phyloP scores from a whole-genome alignment of 352 stramenopile genomes.

The Thalassiosira exigua region DNA sequence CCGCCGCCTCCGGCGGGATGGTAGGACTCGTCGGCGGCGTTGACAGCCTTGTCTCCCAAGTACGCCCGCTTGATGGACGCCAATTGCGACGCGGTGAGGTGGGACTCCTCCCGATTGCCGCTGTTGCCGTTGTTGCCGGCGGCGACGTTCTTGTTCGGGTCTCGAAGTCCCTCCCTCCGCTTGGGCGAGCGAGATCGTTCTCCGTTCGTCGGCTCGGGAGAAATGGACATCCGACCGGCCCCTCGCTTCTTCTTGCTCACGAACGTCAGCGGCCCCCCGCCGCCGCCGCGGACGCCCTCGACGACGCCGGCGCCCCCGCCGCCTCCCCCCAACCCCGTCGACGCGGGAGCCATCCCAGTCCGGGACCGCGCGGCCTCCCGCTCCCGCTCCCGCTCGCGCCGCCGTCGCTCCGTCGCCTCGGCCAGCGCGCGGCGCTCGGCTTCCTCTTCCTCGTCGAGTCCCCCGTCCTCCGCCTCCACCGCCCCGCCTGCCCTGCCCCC shows the following conservation, averaged over 20 bases:
- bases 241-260: constrained; percentile 93
- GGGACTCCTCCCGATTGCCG: constrained; percentile 38
- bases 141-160: constrained; percentile 10
- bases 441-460: constrained; percentile 32
- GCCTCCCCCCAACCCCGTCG: no score
- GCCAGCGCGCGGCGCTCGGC: constrained; percentile 33
- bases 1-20: not conserved
- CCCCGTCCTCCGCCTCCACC: no score
- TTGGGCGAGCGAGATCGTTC: not conserved
- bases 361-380: constrained; percentile 62
- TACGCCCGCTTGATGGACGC: constrained; percentile 69
- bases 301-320: constrained; percentile 1
- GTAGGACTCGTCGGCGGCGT: constrained; percentile 9
- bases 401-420: constrained; percentile 79
- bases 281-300: constrained; percentile 60
- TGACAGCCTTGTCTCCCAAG: constrained; percentile 62
- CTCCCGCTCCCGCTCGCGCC: constrained; percentile 78
- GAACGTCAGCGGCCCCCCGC: no score
- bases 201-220: not conserved
- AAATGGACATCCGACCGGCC: constrained; percentile 69
- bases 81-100: constrained; percentile 59
- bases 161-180: no score
- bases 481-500: not conserved
- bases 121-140: constrained; percentile 8
- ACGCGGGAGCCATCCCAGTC: constrained; percentile 19